Conservation (phyloP, 192 early-diverging fungal species). For the Entomortierella parvispora region DNA sequence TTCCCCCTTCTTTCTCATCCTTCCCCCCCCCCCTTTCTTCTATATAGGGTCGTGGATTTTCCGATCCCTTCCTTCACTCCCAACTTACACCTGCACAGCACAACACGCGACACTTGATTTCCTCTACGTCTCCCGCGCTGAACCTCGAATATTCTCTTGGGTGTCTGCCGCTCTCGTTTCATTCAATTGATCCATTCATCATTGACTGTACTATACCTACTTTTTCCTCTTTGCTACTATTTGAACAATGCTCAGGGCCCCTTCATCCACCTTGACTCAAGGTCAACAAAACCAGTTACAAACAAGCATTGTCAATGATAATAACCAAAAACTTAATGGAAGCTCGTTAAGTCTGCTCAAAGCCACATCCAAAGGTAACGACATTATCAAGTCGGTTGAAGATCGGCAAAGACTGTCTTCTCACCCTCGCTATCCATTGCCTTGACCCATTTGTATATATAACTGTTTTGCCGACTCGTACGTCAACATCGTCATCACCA, state of each 20-base stretch:
- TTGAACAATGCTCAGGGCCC: not conserved
- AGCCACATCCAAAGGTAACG: conserved; percentile 49
- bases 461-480: too few species aligned
- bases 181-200: too few species aligned
- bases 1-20: not conserved
- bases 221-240: not conserved
- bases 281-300: not conserved
- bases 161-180: too few species aligned
- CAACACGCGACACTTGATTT: not conserved
- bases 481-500: too few species aligned
- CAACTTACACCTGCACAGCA: too few species aligned
- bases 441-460: not conserved
- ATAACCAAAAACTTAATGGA: conserved; percentile 10
- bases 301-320: not conserved
- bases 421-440: not conserved
- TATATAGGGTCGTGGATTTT: too few species aligned
- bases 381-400: conserved; percentile 2
- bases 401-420: not conserved
- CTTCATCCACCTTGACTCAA: not conserved
- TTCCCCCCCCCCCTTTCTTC: conserved; percentile 4
- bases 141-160: too few species aligned
- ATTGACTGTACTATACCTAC: not conserved
- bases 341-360: conserved; percentile 27
- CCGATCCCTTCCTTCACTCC: not conserved
- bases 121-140: not conserved